Conservation (phyloP, 2,329 filamentous ascomycete species). For the Coleophoma cylindrospora region DNA sequence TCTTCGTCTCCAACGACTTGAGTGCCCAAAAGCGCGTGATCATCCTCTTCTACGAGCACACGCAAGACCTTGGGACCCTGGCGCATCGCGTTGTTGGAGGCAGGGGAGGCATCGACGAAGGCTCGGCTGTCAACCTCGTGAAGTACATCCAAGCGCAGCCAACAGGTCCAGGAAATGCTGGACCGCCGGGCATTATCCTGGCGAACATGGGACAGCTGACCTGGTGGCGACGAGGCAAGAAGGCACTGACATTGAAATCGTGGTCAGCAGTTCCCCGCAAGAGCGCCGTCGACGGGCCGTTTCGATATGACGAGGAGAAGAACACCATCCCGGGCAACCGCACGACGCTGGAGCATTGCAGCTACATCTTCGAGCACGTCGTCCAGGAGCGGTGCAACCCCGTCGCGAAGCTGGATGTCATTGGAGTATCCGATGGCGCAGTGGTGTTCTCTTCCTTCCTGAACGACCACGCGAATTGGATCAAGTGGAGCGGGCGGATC, state of each 20-base stretch:
- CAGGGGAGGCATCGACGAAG: constrained; percentile 60
- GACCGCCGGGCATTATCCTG: constrained; percentile 59
- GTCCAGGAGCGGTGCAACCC: constrained; percentile 42
- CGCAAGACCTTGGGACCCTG: constrained; percentile 70
- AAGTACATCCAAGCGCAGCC: constrained; percentile 31
- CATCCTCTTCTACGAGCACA: constrained; percentile 67
- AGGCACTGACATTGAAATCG: constrained; percentile 51
- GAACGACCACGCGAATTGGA: constrained; percentile 47
- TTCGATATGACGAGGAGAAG: constrained; percentile 42
- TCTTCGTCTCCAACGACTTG: constrained; percentile 59
- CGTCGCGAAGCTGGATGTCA: constrained; percentile 58
- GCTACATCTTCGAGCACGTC: constrained; percentile 61
- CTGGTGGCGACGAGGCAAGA: constrained; percentile 64
- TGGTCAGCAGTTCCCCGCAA: constrained; percentile 56
- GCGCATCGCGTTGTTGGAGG: constrained; percentile 64
- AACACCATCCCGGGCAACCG: constrained; percentile 62
- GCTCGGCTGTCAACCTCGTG: constrained; percentile 65
- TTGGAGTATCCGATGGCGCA: constrained; percentile 66
- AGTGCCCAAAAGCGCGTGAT: constrained; percentile 55
- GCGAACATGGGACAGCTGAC: constrained; percentile 73
- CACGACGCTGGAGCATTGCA: constrained; percentile 54
- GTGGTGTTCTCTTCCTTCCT: constrained; percentile 54
- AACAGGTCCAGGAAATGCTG: constrained; percentile 11
- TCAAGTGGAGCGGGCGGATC: constrained; percentile 35
- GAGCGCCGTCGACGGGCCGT: constrained; percentile 55